phyloP scores from a whole-genome alignment of 2,329 filamentous ascomycete genomes.

The Neurospora sp. region DNA sequence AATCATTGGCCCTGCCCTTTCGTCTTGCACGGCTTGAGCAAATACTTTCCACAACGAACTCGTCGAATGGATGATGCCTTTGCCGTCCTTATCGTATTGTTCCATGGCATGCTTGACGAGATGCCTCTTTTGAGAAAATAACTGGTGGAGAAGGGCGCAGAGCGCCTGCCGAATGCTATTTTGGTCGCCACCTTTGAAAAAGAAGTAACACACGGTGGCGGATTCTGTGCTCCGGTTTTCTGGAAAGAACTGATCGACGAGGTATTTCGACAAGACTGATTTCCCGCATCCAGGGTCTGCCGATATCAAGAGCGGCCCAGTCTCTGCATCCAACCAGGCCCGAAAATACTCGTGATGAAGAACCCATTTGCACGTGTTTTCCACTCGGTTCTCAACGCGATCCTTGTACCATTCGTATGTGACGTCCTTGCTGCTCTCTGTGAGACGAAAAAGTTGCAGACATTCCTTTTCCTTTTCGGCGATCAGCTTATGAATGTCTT shows the following conservation, averaged over 20 bases:
- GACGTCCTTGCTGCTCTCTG: not conserved
- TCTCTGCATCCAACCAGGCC: conserved; percentile 19
- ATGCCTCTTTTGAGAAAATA: conserved; percentile 22
- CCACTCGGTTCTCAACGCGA: conserved; percentile 16
- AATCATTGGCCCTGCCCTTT: conserved; percentile 20
- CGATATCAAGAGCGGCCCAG: conserved; percentile 24
- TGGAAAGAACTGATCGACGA: conserved; percentile 21
- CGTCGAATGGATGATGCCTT: conserved; percentile 15
- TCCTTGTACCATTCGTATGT: conserved; percentile 24
- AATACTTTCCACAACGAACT: conserved; percentile 26
- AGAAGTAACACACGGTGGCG: conserved; percentile 30
- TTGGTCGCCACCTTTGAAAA: conserved; percentile 31
- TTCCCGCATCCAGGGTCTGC: conserved; percentile 31
- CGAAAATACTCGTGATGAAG: conserved; percentile 21
- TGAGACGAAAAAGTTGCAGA: conserved; percentile 5
- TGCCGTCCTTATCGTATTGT: conserved; percentile 18
- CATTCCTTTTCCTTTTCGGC: conserved; percentile 3
- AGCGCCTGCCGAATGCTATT: conserved; percentile 25
- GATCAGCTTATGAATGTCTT: not conserved
- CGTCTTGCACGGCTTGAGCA: conserved; percentile 16
- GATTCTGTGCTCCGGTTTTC: not conserved
- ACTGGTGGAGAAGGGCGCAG: conserved; percentile 31
- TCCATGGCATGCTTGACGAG: conserved; percentile 25
- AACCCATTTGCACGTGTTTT: conserved; percentile 25
- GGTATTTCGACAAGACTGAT: conserved; percentile 26